Percentiles rank a stretch among this genome's conserved stretches.
These are phyloP conservation scores for Recurvomyces mirabilis DNA, from an alignment of 495 filamentous ascomycete genomes.

Conservation along the genomic window DNA sequence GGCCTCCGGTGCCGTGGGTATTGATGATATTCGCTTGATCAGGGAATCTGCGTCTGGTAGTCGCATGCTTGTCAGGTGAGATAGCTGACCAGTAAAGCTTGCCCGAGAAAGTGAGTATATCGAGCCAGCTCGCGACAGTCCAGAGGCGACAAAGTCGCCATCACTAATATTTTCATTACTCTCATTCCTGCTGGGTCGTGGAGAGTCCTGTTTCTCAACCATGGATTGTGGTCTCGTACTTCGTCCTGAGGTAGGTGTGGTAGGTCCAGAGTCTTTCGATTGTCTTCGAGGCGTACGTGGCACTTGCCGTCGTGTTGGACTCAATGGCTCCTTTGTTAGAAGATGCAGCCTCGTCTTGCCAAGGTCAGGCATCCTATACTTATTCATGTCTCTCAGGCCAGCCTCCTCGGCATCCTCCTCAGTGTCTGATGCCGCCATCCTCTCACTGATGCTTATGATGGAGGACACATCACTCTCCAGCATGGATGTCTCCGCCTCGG, in stretches of 20 bases:
- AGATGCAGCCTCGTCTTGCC: slow-evolving; percentile 46
- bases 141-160: slow-evolving; percentile 41
- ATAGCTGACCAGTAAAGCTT: slow-evolving; percentile 83
- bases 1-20: slow-evolving; percentile 68
- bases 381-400: slow-evolving; percentile 46
- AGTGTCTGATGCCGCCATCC: slow-evolving; percentile 27
- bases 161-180: slow-evolving; percentile 35
- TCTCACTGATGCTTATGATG: slow-evolving; percentile 29
- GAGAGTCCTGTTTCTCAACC: not conserved
- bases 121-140: slow-evolving; percentile 53
- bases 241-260: slow-evolving; percentile 5
- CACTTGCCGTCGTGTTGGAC: slow-evolving; percentile 24
- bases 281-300: not conserved
- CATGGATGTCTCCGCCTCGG: slow-evolving; percentile 20
- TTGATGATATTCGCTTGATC: slow-evolving; percentile 66
- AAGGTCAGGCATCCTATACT: slow-evolving; percentile 53
- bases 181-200: not conserved
- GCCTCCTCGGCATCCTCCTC: slow-evolving; percentile 27
- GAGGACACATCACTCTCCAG: slow-evolving; percentile 30
- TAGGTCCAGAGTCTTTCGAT: slow-evolving; percentile 1
- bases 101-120: slow-evolving; percentile 81
- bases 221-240: not conserved
- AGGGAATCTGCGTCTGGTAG: slow-evolving; percentile 74
- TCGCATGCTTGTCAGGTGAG: slow-evolving; percentile 71
- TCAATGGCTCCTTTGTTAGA: slow-evolving; percentile 43